Evolutionary conservation across 768 basidiomycete species (phyloP).

Genomic region (Suillus subalutaceus): DNA sequence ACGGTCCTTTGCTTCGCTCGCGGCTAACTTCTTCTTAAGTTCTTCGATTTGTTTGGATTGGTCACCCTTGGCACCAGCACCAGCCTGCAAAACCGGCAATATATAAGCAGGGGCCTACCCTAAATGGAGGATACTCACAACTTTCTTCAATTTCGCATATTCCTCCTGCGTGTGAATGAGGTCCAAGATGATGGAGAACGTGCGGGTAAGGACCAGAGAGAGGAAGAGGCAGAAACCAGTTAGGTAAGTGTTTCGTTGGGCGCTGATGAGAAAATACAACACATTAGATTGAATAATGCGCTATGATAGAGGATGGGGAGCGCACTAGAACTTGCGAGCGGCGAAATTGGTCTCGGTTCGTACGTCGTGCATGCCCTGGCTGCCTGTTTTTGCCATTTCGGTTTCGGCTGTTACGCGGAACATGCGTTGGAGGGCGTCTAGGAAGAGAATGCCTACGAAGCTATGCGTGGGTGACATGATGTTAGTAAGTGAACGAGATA

Average conservation of each 20-base stretch:
- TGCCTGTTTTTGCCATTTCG: constrained; percentile 62
- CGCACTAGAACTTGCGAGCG: constrained; percentile 92
- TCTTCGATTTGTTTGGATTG: constrained; percentile 53
- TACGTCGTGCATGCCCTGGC: constrained; percentile 55
- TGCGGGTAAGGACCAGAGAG: constrained; percentile 90
- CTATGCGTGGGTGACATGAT: constrained; percentile 36
- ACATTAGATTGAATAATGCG: neutral
- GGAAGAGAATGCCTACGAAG: constrained; percentile 85
- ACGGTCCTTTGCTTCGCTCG: constrained; percentile 55
- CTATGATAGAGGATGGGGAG: constrained; percentile 13
- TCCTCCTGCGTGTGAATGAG: constrained; percentile 90
- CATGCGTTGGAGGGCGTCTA: constrained; percentile 94
- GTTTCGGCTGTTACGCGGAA: constrained; percentile 74
- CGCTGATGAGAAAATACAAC: constrained; percentile 40
- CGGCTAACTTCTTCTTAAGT: constrained; percentile 68
- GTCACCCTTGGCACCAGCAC: constrained; percentile 34
- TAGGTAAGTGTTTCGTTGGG: constrained; percentile 90
- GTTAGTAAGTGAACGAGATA: neutral
- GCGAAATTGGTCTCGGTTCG: constrained; percentile 87
- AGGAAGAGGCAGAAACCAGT: constrained; percentile 95
- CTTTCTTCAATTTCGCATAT: constrained; percentile 79
- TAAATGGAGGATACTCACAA: constrained; percentile 28
- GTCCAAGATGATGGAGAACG: constrained; percentile 90
- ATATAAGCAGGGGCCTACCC: neutral
- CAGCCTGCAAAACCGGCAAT: constrained; percentile 29